These are phyloP conservation scores for Cucurbita moschata DNA, from an alignment of 306 rosid species.

Conservation along the genomic window DNA sequence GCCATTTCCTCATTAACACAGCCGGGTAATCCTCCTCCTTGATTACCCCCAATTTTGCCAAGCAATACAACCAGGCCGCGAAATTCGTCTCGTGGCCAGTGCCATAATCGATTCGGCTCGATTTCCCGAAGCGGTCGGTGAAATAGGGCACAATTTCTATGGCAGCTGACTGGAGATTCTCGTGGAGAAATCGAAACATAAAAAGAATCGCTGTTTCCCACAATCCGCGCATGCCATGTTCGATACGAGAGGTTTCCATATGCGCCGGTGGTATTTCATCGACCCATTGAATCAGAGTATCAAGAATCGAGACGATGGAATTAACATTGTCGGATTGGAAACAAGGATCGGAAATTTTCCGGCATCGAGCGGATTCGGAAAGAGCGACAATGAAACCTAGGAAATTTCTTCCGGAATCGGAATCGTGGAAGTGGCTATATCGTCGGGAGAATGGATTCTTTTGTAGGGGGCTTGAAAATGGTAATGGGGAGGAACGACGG, in stretches of 20 bases:
- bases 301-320: conserved; percentile 36
- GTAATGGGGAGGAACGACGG: conserved; percentile 32
- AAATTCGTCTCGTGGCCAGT: conserved; percentile 16
- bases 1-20: conserved; percentile 12
- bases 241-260: conserved; percentile 65
- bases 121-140: conserved; percentile 12
- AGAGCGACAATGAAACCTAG: conserved; percentile 10
- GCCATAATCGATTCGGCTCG: conserved; percentile 34
- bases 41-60: background rate
- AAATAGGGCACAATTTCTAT: conserved; percentile 4
- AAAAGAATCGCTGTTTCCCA: background rate
- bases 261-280: conserved; percentile 71
- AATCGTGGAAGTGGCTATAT: conserved; percentile 47
- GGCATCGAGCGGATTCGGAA: background rate
- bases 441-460: conserved; percentile 55
- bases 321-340: conserved; percentile 21
- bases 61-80: conserved; percentile 5
- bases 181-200: conserved; percentile 16
- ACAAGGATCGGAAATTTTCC: conserved; percentile 2
- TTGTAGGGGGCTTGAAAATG: conserved; percentile 50
- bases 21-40: conserved; percentile 1
- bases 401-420: conserved; percentile 14
- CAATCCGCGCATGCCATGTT: background rate
- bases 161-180: background rate
- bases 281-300: conserved; percentile 51